Evolutionary conservation across 495 filamentous ascomycete genomes (phyloP).

Genomic region (Neurospora sp.): DNA sequence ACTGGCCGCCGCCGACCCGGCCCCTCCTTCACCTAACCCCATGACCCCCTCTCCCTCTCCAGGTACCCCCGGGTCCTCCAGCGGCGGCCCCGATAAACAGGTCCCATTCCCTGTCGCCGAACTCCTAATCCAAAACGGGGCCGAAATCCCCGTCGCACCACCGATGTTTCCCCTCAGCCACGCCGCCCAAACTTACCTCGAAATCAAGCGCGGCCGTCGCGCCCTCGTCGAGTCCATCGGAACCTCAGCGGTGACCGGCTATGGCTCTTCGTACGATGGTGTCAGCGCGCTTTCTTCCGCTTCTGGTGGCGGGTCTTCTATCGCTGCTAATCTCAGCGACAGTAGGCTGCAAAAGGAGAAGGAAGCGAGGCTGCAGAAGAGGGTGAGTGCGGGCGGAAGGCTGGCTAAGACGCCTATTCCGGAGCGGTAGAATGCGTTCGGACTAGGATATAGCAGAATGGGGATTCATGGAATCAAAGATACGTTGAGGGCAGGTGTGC

Average conservation of each 20-base stretch:
- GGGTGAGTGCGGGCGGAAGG: constrained; percentile 52
- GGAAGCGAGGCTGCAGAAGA: constrained; percentile 48
- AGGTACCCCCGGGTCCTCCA: constrained; percentile 4
- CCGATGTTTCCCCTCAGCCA: constrained; percentile 49
- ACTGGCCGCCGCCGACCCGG: constrained; percentile 88
- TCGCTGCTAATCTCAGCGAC: constrained; percentile 14
- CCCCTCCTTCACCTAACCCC: constrained; percentile 47
- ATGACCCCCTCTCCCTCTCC: constrained; percentile 5
- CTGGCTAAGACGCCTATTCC: constrained; percentile 48
- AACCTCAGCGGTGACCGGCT: background rate
- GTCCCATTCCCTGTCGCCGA: constrained; percentile 78
- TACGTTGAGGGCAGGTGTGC: background rate
- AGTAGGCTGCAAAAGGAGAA: constrained; percentile 39
- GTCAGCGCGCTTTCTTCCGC: constrained; percentile 13
- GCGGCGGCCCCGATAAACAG: constrained; percentile 23
- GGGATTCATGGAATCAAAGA: background rate
- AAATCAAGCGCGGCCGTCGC: constrained; percentile 57
- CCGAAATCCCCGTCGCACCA: constrained; percentile 64
- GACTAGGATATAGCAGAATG: background rate
- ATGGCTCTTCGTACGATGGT: constrained; percentile 13
- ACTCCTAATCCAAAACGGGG: constrained; percentile 87
- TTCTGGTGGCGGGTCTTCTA: background rate
- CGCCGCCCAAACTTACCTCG: constrained; percentile 72
- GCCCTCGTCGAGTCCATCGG: constrained; percentile 30
- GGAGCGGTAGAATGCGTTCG: constrained; percentile 32